phyloP scores from a whole-genome alignment of 139 green algal species.

The Asterochloris sp. region DNA sequence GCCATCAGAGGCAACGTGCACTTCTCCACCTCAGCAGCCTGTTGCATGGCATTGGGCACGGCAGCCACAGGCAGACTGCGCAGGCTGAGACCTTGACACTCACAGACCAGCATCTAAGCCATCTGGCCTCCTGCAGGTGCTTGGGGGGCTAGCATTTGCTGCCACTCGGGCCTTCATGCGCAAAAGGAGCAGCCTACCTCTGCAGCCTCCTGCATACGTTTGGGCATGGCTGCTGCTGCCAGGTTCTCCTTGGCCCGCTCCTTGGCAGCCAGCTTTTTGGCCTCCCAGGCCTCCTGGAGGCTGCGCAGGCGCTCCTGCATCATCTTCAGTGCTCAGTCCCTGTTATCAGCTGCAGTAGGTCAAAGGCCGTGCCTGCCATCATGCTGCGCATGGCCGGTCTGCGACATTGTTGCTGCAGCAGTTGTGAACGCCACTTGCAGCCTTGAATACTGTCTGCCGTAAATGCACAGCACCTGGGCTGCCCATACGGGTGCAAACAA shows the following conservation, averaged over 20 bases:
- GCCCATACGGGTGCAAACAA: no score
- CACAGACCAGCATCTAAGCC: no score
- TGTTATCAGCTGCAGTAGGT: not conserved
- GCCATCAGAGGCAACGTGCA: no score
- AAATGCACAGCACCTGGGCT: no score
- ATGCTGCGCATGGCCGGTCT: not conserved
- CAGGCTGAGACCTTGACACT: no score
- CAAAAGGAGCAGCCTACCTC: not conserved
- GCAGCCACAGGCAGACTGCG: no score
- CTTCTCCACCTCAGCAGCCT: no score
- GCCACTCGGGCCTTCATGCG: no score
- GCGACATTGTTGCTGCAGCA: not conserved
- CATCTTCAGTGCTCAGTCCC: not conserved
- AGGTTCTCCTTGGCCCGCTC: conserved; percentile 14
- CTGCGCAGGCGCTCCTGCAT: conserved; percentile 5
- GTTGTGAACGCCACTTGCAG: no score
- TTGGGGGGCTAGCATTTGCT: not conserved
- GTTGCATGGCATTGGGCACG: no score
- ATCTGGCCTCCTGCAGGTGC: no score
- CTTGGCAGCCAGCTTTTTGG: conserved; percentile 11
- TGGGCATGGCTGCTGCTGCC: conserved; percentile 22
- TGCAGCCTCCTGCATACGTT: conserved; percentile 22
- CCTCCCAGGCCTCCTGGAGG: conserved; percentile 3
- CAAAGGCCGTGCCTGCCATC: not conserved
- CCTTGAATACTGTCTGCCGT: no score